These are phyloP conservation scores for Tolypocladium album DNA, from an alignment of 2,329 filamentous ascomycete genomes.

Conservation along the genomic window DNA sequence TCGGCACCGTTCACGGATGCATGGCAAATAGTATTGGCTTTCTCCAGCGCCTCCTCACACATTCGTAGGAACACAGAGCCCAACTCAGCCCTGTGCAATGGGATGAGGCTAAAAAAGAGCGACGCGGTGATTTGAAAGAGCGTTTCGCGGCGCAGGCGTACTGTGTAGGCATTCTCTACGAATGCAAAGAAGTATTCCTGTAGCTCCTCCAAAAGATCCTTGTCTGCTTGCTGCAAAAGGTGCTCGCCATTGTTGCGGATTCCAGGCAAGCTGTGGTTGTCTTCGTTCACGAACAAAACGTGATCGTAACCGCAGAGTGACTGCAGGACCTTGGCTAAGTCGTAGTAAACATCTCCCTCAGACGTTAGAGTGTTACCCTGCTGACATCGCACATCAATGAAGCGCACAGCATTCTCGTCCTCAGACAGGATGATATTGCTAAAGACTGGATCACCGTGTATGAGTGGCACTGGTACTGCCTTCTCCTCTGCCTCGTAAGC, in stretches of 20 bases:
- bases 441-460: constrained; percentile 20
- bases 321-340: constrained; percentile 19
- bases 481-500: constrained; percentile 17
- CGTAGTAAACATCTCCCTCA: constrained; percentile 18
- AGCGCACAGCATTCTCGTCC: constrained; percentile 14
- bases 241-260: constrained; percentile 3
- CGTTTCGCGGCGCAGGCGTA: constrained; percentile 16
- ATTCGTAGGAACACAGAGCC: constrained; percentile 14
- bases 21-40: constrained; percentile 3
- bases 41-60: constrained; percentile 14
- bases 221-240: constrained; percentile 14
- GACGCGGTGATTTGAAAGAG: constrained; percentile 18
- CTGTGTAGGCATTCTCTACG: constrained; percentile 13
- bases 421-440: constrained; percentile 17
- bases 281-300: constrained; percentile 14
- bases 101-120: constrained; percentile 18
- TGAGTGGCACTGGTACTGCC: constrained; percentile 12
- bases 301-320: constrained; percentile 19
- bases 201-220: constrained; percentile 9
- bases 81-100: constrained; percentile 15
- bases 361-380: constrained; percentile 14
- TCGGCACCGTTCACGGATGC: not conserved
- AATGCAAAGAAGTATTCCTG: constrained; percentile 15
- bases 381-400: constrained; percentile 19
- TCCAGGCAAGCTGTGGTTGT: constrained; percentile 7